Evolutionary conservation across 495 filamentous ascomycete genomes (phyloP), one percentile per base, ranked within the genome.

Genomic region (Glonium stellatum): DNA sequence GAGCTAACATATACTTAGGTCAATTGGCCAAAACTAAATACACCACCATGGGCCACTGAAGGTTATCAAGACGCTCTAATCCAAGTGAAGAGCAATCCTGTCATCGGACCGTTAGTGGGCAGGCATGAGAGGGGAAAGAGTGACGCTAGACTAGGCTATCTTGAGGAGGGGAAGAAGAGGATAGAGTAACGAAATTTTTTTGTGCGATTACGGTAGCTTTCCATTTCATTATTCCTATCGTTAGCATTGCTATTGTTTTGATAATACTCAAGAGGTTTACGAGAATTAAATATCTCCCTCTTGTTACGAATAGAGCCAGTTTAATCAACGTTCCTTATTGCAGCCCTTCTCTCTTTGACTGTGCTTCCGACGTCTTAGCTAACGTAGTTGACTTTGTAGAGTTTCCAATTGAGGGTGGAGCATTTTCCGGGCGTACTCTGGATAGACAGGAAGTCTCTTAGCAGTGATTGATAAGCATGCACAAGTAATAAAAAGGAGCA

Each of bases 101-200:
- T 96, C 21, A 77, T 96, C 59, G 92, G 91, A 1, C 73, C 78
- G 35, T 78, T 88, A 55, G 83, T 92, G 39, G 81, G 61, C 6
- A 60, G 81, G 62, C 89, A 91, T 66, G 88, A 90, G 70, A 78
- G 87, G 22, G 87, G 89, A 11, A 78, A 85, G 36, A 95, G 88
- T 74, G 87, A 84, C 60, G 85, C 87, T 31, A 77, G 87, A 46
- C 82, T 93, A 51, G 82, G 87, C 49, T 89, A 87, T 70, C 75
- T 95, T 41, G 92, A 97, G 71, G 92, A 97, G 68, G 92, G 92
- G 18, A 97, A 97, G 79, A 96, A 96, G 77, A 88, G 92, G 74
- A 90, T 93, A 63, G 91, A 96, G 70, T 95, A 75, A 59, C 12
- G 25, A 12, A 21, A n/a, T 4, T 51, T 3, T 3, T 44, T 13